Evolutionary conservation across 495 filamentous ascomycete genomes (phyloP), one percentile per base, ranked within the genome.

Genomic region (Oidiodendron maius): DNA sequence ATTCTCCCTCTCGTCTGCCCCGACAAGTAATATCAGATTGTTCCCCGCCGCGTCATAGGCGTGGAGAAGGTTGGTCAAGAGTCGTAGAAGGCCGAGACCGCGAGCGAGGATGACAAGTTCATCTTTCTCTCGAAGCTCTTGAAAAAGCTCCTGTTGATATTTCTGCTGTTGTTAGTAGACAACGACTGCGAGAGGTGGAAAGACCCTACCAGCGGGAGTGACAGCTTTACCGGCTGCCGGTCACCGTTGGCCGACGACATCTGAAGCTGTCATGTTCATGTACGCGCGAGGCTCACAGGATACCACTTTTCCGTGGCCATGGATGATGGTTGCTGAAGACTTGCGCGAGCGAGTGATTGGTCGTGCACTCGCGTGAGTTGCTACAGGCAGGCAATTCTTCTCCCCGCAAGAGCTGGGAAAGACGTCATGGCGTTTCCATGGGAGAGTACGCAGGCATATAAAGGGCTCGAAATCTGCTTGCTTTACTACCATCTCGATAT

Each of bases 1-100:
- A 80, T 95, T 96, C 61, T 98, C 93, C 46, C 88, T 78, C 23
- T 96, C 89, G 50, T 91, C 84, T 22, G 94, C 90, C n/a, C 88
- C 88, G 28, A 97, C 80, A 35, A 98, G 63, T 48, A 98, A 68
- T 23, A 97, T 81, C 37, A 98, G 64, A 62, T 96, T 96, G 65
- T 91, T 91, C 4, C 94, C 93, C 5, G 89, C 89, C 2, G 89
- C 91, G 74, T 98, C 93, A 67, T 95, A 95, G 17, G 90, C 89
- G 63, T 98, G 94, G 26, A 98, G 80, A 8, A 98, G 78, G 62
- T 96, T 97, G 13, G 89, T 94, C 50, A 96, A 78, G 15, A 97
- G 71, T 40, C 88, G 88, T 45, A 96, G 77, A 15, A 97, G 82
- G 44, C 93, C 93, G 15, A 97, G 81, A 56, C 93, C 93, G 44